phyloP scores from a whole-genome alignment of 1,284 basidiomycete genomes.

The Ceratobasidium theobromae region DNA sequence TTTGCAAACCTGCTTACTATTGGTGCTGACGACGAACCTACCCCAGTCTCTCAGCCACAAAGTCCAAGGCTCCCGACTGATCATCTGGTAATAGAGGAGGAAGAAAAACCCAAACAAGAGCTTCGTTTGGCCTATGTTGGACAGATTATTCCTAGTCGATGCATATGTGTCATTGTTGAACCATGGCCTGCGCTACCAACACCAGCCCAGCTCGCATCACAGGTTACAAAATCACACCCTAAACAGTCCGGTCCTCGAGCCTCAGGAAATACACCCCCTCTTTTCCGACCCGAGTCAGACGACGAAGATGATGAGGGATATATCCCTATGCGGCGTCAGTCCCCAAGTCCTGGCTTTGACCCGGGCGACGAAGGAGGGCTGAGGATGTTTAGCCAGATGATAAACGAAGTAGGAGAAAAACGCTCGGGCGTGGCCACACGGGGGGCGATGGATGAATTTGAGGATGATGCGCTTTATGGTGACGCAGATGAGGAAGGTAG shows the following conservation, averaged over 20 bases:
- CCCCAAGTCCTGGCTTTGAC: constrained; percentile 11
- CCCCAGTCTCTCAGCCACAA: constrained; percentile 1
- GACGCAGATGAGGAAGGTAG: constrained; percentile 28
- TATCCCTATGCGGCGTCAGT: neutral
- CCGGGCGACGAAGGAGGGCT: constrained; percentile 18
- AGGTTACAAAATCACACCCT: neutral
- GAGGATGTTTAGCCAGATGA: constrained; percentile 27
- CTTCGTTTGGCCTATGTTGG: constrained; percentile 30
- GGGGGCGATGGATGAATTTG: constrained; percentile 21
- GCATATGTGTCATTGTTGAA: constrained; percentile 34
- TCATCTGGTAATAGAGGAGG: constrained; percentile 29
- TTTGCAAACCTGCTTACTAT: constrained; percentile 28
- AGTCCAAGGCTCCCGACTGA: constrained; percentile 11
- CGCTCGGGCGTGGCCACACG: constrained; percentile 15
- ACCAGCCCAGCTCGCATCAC: constrained; percentile 20
- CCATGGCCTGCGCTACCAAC: constrained; percentile 28
- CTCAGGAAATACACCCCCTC: neutral
- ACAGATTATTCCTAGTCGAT: constrained; percentile 31
- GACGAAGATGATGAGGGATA: neutral
- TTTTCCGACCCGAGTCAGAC: constrained; percentile 21
- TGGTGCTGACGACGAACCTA: constrained; percentile 23
- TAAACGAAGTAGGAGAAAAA: constrained; percentile 13
- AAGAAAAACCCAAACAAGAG: constrained; percentile 33
- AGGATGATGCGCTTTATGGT: constrained; percentile 26
- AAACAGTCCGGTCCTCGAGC: neutral